Conservation (phyloP, 208 protist genomes). For the Crithidia expoeki region DNA sequence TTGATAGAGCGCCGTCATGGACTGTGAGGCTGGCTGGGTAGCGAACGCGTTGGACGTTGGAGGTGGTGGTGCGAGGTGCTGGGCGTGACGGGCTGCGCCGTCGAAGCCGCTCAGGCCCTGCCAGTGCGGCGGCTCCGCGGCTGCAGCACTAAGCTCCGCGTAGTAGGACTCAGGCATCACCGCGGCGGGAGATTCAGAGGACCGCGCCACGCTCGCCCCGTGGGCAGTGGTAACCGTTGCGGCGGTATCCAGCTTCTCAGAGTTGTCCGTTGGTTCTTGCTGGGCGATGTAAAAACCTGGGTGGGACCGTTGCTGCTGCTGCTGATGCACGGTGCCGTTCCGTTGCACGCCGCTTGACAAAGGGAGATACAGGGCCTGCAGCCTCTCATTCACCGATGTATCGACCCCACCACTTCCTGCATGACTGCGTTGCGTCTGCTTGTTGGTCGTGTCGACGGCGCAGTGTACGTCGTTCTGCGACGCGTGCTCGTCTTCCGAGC, state of each 20-base stretch:
- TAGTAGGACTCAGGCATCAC: slow-evolving; percentile 21
- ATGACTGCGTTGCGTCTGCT: no score
- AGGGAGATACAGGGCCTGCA: not conserved
- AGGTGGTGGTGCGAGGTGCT: not conserved
- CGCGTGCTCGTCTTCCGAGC: slow-evolving; percentile 5
- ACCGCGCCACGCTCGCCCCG: slow-evolving; percentile 6
- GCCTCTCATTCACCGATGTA: not conserved
- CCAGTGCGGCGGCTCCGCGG: not conserved
- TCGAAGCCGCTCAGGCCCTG: not conserved
- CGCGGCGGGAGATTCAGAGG: slow-evolving; percentile 12
- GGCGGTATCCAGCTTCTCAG: slow-evolving; percentile 3
- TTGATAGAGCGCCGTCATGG: not conserved
- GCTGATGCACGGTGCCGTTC: not conserved
- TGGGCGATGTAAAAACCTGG: not conserved
- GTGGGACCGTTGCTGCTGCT: no score
- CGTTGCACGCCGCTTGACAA: not conserved
- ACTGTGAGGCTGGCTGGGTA: not conserved
- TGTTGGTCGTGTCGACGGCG: not conserved
- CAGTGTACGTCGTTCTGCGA: not conserved
- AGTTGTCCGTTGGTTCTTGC: not conserved
- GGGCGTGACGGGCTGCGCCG: slow-evolving; percentile 7
- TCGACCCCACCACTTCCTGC: not conserved
- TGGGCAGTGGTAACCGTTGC: not conserved
- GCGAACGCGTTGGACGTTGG: not conserved
- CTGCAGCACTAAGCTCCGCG: slow-evolving; percentile 1